Base-by-base conservation (phyloP, 192 early-diverging fungal species). In the Dissophora globulifera region DNA sequence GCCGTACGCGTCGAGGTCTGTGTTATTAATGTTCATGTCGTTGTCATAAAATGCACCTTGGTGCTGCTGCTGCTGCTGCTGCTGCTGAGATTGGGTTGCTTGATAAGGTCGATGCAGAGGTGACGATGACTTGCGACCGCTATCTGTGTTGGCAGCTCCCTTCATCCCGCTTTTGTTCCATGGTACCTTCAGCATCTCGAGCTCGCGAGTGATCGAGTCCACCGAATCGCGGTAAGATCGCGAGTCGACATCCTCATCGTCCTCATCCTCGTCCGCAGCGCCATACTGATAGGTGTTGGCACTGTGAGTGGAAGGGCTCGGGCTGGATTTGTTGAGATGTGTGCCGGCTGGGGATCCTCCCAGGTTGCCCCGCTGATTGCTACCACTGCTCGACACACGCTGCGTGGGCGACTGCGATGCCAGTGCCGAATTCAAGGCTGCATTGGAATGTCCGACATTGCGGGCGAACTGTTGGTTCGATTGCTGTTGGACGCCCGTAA, bases 141-240 rank as follows among this genome's bases (percentile, higher is more conserved):
- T 31, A 2, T 43, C 46, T 8, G 22, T 41, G 25, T 38, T 38
- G 41, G 15, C 23, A 30, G 25, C 27, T 16, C 38, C 69, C 1
- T 38, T 35, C 7, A 40, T 3, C 13, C 49, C 3, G 16, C 22
- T 53, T 30, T 67, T 76, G 58, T 76, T 76, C 72, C 72, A 76
- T 3, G 72, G 72, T 1, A 76, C 72, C 58, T 76, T 76, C 32
- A 76, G 25, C 72, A 76, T 67, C 63, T 76, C 72, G 2, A 76
- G 72, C n/a, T 76, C 72, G 8, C 72, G 72, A 10, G 72, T 76
- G 47, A 76, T 76, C 8, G 72, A 76, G 47, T 76, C 72, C 6
- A 76, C 58, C 47, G 72, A 76, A 33, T 76, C 72, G 38, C 72
- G 72, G 38, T 67, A 66, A 3, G 57, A 50, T 19, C 26, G 3